A percentile compares a stretch with the other conserved stretches of the same genome.
phyloP scores from a whole-genome alignment of 495 filamentous ascomycete species.

The Sphaerosporella brunnea region DNA sequence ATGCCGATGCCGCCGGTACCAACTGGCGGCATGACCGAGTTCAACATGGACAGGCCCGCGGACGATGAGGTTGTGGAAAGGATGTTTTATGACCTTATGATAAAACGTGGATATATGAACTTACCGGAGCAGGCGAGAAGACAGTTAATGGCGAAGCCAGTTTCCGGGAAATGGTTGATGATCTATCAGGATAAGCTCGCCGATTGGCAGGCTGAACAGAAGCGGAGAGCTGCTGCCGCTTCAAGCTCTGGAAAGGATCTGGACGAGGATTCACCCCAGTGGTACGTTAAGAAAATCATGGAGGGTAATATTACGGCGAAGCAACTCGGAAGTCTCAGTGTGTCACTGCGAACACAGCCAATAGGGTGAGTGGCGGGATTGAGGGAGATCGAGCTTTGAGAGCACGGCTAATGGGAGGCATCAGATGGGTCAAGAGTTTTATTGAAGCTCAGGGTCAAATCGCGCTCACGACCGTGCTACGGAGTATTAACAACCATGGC shows the following conservation, averaged over 20 bases:
- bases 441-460: slow-evolving; percentile 96
- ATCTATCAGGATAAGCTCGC: slow-evolving; percentile 88
- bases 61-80: slow-evolving; percentile 81
- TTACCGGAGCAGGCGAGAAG: slow-evolving; percentile 86
- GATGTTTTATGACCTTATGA: slow-evolving; percentile 84
- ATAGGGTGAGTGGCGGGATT: slow-evolving; percentile 42
- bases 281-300: slow-evolving; percentile 95
- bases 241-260: slow-evolving; percentile 42
- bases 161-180: slow-evolving; percentile 91
- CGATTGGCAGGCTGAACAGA: slow-evolving; percentile 87
- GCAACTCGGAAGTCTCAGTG: slow-evolving; percentile 75
- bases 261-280: slow-evolving; percentile 91
- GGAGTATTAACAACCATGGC: slow-evolving; percentile 69
- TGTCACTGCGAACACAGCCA: slow-evolving; percentile 86
- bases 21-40: slow-evolving; percentile 38
- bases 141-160: slow-evolving; percentile 87
- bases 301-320: slow-evolving; percentile 85
- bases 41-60: slow-evolving; percentile 48
- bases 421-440: slow-evolving; percentile 81
- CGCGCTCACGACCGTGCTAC: slow-evolving; percentile 80
- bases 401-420: slow-evolving; percentile 8
- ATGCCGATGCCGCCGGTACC: slow-evolving; percentile 29
- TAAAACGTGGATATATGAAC: slow-evolving; percentile 91
- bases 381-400: not conserved
- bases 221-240: slow-evolving; percentile 54